Evolutionary conservation across 768 basidiomycete species (phyloP), one percentile per base, ranked within the genome.

Genomic region (Trichaptum fuscoviolaceum): DNA sequence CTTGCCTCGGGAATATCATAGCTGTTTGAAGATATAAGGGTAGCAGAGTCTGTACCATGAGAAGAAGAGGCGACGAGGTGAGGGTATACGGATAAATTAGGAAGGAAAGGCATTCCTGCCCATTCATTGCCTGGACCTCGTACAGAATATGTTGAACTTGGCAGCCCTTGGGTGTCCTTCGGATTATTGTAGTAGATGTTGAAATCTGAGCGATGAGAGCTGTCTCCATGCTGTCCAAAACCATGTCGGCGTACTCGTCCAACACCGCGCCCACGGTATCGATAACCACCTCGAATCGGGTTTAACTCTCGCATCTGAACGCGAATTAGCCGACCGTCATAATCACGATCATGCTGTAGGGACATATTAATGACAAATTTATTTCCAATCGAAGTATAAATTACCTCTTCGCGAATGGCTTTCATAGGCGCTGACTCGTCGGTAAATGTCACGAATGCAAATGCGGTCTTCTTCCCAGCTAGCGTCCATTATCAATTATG

Each of bases 401-500:
- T 57, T 64, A 90, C 92, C 81, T 92, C 87, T 74, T 84, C 84
- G 30, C 74, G 75, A 24, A 92, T 82, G 4, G 92, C 92, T 65
- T 81, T 83, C n/a, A 82, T 80, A n/a, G 91, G 85, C 35, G 85
- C 80, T 9, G 88, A 85, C 1, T 80, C 80, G 66, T 86, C 84
- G 67, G 84, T 79, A 73, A 88, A 93, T 73, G 83, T 89, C 66
- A 93, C 84, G 71, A 93, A 92, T 1, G 92, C 92, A 72, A 92
- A 93, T 1, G 86, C 90, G n/a, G 86, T 81, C 69, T 81, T 83
- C 59, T 85, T 85, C 69, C 84, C 86, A 35, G 77, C 90, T 92
- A 61, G 59, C 15, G 25, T 12, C 23, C 12, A 61, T 30, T n/a
- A 24, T 23, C 12, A 62, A 30, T 7, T 52, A 15, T 15, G 64